phyloP scores from a whole-genome alignment of 1,284 basidiomycete genomes.

The Cryptococcus jaspeensis region DNA sequence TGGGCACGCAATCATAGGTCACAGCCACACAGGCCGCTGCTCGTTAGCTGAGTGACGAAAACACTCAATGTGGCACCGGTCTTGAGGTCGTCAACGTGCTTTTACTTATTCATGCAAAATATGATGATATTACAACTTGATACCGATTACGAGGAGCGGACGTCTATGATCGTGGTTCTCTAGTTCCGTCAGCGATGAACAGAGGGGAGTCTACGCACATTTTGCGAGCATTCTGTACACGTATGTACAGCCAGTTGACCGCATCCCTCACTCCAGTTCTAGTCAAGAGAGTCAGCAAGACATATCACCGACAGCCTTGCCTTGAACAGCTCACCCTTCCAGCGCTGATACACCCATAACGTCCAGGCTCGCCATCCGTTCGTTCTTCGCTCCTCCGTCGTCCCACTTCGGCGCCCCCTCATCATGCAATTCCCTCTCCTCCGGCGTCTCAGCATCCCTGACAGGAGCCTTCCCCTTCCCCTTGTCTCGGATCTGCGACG shows the following conservation, averaged over 20 bases:
- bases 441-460: conserved; percentile 1
- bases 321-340: conserved; percentile 66
- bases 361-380: conserved; percentile 71
- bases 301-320: too few species aligned
- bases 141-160: too few species aligned
- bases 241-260: conserved; percentile 88
- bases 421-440: background rate
- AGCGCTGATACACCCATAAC: conserved; percentile 87
- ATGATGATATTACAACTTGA: too few species aligned
- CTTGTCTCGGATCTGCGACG: conserved; percentile 5
- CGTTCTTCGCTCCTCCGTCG: conserved; percentile 57
- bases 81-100: too few species aligned
- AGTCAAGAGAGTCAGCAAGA: conserved; percentile 3
- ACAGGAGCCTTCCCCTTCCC: conserved; percentile 17
- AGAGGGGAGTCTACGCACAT: conserved; percentile 43
- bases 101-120: too few species aligned
- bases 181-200: background rate
- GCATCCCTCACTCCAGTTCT: conserved; percentile 86
- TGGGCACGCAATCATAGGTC: too few species aligned
- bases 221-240: conserved; percentile 81
- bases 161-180: too few species aligned
- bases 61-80: too few species aligned
- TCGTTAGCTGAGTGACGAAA: too few species aligned
- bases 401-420: conserved; percentile 39
- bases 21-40: too few species aligned